A percentile compares a stretch with the other conserved stretches of the same genome.
Conservation (phyloP, 805 yeast species). For the Saturnispora diversa region DNA sequence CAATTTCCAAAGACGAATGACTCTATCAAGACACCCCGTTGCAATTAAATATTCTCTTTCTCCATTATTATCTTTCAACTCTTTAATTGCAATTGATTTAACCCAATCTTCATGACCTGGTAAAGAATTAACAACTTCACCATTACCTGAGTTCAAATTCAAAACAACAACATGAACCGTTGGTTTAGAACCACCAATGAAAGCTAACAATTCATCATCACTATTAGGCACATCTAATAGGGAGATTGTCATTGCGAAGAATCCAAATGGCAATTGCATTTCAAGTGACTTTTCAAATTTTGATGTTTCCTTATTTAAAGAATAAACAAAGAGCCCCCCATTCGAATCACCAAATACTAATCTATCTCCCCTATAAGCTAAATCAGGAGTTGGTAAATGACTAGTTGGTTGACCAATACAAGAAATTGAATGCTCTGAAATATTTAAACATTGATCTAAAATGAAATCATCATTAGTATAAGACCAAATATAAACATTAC, state of each 20-base stretch:
- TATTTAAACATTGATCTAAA: conserved; percentile 26
- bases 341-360: conserved; percentile 58
- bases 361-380: conserved; percentile 24
- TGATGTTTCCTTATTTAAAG: conserved; percentile 18
- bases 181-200: conserved; percentile 66
- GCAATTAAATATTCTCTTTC: conserved; percentile 62
- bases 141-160: conserved; percentile 21
- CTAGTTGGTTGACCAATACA: conserved; percentile 10
- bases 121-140: conserved; percentile 39
- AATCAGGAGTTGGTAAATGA: conserved; percentile 7
- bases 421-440: conserved; percentile 11
- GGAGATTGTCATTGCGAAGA: conserved; percentile 39
- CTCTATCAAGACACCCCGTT: conserved; percentile 87
- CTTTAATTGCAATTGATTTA: conserved; percentile 56
- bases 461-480: conserved; percentile 22
- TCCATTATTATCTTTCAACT: conserved; percentile 20
- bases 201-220: conserved; percentile 38
- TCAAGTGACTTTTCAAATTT: conserved; percentile 27
- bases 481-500: conserved; percentile 53
- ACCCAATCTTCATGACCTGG: conserved; percentile 98
- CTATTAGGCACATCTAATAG: conserved; percentile 25
- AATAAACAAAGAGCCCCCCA: conserved; percentile 53
- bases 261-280: conserved; percentile 34
- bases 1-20: conserved; percentile 83
- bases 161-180: conserved; percentile 37